Conservation (phyloP, 2,329 filamentous ascomycete genomes). For the Graphilbum ipis-grandicollis region DNA sequence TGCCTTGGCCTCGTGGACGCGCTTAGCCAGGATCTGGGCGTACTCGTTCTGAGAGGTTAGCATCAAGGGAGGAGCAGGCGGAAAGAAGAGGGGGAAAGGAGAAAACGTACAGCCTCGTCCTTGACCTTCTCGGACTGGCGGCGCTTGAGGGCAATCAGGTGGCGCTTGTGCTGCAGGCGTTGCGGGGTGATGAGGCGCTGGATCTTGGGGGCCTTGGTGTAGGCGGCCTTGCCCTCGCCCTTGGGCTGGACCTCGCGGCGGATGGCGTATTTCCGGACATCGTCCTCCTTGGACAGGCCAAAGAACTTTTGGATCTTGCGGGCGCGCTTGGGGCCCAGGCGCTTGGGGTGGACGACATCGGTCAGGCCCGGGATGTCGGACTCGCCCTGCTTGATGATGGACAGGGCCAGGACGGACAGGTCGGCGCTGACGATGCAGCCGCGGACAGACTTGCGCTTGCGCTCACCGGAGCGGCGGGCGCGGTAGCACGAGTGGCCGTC, state of each 20-base stretch:
- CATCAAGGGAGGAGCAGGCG: slow-evolving; percentile 16
- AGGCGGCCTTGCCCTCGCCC: slow-evolving; percentile 91
- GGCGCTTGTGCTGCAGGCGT: slow-evolving; percentile 99
- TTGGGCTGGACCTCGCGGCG: slow-evolving; percentile 95
- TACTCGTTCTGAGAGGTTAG: slow-evolving; percentile 65
- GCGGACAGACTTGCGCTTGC: slow-evolving; percentile 98
- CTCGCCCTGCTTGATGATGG: slow-evolving; percentile 97
- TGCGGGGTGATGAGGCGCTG: slow-evolving; percentile 98
- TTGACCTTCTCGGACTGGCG: slow-evolving; percentile 93
- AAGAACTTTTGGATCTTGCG: slow-evolving; percentile 99
- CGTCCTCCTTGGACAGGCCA: slow-evolving; percentile 99
- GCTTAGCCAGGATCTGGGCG: slow-evolving; percentile 88
- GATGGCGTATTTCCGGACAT: slow-evolving; percentile 99
- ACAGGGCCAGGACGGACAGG: slow-evolving; percentile 83
- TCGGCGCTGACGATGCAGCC: slow-evolving; percentile 97
- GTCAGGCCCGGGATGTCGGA: slow-evolving; percentile 86
- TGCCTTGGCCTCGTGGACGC: slow-evolving; percentile 89
- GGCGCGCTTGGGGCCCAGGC: slow-evolving; percentile 97
- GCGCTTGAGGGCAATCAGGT: slow-evolving; percentile 95
- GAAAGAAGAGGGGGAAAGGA: neutral
- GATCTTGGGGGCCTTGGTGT: slow-evolving; percentile 99
- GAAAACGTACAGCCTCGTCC: slow-evolving; percentile 80
- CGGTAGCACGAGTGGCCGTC: slow-evolving; percentile 99
- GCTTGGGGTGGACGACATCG: slow-evolving; percentile 97
- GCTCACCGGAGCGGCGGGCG: slow-evolving; percentile 91